Base-by-base conservation (phyloP, 257 asterid genomes). In the Plantago major region DNA sequence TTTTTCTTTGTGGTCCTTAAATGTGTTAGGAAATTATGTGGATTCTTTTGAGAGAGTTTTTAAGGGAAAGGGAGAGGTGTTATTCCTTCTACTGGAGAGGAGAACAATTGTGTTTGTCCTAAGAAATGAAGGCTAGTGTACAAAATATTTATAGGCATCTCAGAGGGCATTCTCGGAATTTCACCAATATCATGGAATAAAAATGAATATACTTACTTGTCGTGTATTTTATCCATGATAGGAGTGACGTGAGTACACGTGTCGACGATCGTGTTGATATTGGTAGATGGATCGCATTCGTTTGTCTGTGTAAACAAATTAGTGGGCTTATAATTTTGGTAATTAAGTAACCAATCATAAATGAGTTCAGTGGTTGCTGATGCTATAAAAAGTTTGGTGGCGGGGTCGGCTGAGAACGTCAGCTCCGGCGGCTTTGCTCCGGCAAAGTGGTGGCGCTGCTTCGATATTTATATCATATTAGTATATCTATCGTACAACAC, bases 71-170 rank as follows among this genome's bases (percentile, higher is more conserved):
- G 55, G 47, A 19, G 55, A 10, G 63, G 46, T 12, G 22, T 14
- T 30, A 55, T 52, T 44, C 42, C 46, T 13, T 46, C 15, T 58
- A 38, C 42, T 43, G 64, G 64, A 76, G 88, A 89, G 87, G 86
- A 81, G 66, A 87, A 84, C 86, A 82, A 83, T 70, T 68, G 81
- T 80, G 92, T 81, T 83, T 83, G 78, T 82, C 86, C 88, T 80
- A 73, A 22, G 89, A 64, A 83, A 71, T 56, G 58, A 43, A 58
- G 65, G 68, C 12, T 55, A 18, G 40, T 55, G 17, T 45, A 14
- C 58, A 0, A 38, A 57, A 22, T 84, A 82, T 78, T 78, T 88
- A 90, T 90, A 90, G 58, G 73, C 67, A 18, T 9, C 12, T 7
- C 42, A 11, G 19, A 13, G 66, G 77, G 63, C 47, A 17, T 11